A percentile compares a stretch with the other conserved stretches of the same genome.
Conservation (phyloP, 2,329 filamentous ascomycete genomes). For the Fusarium decemcellulare region DNA sequence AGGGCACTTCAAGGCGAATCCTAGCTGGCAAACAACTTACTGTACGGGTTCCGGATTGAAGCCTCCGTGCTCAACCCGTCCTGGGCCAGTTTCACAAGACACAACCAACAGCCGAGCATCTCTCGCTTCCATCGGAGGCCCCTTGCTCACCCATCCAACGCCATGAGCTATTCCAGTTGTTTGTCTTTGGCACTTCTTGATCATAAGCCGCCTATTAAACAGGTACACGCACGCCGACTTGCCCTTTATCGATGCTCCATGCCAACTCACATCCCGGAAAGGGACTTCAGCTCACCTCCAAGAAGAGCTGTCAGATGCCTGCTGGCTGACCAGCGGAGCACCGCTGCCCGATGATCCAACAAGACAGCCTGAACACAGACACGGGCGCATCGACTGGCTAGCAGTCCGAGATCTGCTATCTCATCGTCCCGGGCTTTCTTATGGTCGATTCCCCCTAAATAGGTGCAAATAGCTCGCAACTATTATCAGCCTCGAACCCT, state of each 20-base stretch:
- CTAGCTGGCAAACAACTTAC: background rate
- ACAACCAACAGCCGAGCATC: background rate
- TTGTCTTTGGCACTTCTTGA: background rate
- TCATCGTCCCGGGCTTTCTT: background rate
- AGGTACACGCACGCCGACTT: background rate
- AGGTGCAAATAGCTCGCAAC: background rate
- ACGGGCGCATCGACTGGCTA: constrained; percentile 16
- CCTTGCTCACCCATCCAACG: background rate
- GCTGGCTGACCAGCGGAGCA: background rate
- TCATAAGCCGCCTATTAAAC: constrained; percentile 4
- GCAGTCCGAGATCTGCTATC: background rate
- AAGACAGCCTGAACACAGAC: constrained; percentile 13
- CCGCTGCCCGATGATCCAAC: constrained; percentile 16
- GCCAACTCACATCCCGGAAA: constrained; percentile 2
- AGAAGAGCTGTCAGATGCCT: constrained; percentile 1
- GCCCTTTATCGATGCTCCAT: background rate
- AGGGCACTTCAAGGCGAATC: background rate
- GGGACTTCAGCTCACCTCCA: constrained; percentile 2
- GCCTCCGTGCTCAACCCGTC: constrained; percentile 13
- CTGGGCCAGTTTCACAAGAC: constrained; percentile 1
- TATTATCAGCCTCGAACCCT: background rate
- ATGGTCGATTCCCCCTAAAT: background rate
- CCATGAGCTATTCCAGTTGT: background rate
- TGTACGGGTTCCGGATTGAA: constrained; percentile 9
- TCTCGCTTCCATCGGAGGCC: background rate